phyloP scores from a whole-genome alignment of 371 early-diverging fungal genomes.

The Syncephalis fuscata region DNA sequence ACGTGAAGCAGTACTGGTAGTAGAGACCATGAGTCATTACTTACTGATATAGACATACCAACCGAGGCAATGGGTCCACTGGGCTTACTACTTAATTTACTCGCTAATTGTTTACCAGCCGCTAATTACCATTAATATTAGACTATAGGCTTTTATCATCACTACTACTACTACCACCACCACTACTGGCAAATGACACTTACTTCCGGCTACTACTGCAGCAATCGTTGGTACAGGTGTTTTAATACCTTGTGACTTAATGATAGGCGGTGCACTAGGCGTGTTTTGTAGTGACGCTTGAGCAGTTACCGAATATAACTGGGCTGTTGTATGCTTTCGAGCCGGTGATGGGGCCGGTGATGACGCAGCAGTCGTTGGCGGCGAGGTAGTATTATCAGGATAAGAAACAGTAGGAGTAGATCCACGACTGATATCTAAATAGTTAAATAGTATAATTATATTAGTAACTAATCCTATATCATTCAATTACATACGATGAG shows the following conservation, averaged over 20 bases:
- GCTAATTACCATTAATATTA: background rate
- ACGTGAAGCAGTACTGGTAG: too few relatives aligned
- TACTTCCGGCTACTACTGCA: constrained; percentile 1
- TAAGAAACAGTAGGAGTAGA: too few relatives aligned
- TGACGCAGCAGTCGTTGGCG: constrained; percentile 1
- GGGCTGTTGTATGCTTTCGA: constrained; percentile 10
- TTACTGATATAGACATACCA: too few relatives aligned
- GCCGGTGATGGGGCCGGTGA: constrained; percentile 8
- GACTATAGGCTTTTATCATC: too few relatives aligned
- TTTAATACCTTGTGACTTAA: constrained; percentile 8
- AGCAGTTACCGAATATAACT: constrained; percentile 5
- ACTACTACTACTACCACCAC: too few relatives aligned
- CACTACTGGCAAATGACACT: background rate
- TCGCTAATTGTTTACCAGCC: background rate
- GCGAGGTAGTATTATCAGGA: background rate
- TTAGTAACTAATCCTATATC: too few relatives aligned
- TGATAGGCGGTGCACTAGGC: constrained; percentile 8
- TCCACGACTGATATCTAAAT: too few relatives aligned
- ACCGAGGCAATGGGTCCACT: too few relatives aligned
- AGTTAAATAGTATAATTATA: too few relatives aligned
- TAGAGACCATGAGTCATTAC: too few relatives aligned
- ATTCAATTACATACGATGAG: too few relatives aligned
- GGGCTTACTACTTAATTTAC: too few relatives aligned
- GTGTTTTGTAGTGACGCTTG: constrained; percentile 5
- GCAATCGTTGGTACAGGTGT: background rate